These are phyloP conservation scores for Dipsacomyces acuminosporus DNA, from an alignment of 371 early-diverging fungal genomes.

Conservation along the genomic window DNA sequence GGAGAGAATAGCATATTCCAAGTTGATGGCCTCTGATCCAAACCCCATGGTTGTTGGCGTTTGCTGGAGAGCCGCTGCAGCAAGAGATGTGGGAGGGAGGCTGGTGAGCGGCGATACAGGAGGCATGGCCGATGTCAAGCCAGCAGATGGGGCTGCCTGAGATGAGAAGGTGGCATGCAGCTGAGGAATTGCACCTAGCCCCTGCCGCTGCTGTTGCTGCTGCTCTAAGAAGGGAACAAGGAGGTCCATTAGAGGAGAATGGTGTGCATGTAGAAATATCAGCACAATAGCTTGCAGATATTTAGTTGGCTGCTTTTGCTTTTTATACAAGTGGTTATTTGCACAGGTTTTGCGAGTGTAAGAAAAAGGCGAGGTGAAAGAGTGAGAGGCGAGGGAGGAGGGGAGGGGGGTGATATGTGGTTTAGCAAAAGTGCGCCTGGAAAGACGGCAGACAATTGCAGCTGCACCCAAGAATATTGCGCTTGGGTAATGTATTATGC, in stretches of 20 bases:
- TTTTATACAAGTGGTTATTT: no score
- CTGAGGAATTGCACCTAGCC: conserved; percentile 1
- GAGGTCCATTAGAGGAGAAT: conserved; percentile 14
- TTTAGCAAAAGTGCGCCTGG: no score
- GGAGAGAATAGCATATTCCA: conserved; percentile 82
- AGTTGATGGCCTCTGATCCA: conserved; percentile 77
- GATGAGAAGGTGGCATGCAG: conserved; percentile 1
- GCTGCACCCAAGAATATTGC: no score
- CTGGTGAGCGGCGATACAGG: no score
- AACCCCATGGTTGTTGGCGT: conserved; percentile 50
- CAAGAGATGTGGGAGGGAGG: conserved; percentile 8
- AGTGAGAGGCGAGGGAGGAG: no score
- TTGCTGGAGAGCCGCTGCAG: conserved; percentile 8
- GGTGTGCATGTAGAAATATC: background rate
- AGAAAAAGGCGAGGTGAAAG: no score
- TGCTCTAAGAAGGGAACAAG: conserved; percentile 21
- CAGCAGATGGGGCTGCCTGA: background rate
- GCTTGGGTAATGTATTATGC: no score
- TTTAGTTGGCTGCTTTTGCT: no score
- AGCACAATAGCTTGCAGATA: background rate
- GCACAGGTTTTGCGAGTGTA: no score
- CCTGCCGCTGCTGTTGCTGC: conserved; percentile 20
- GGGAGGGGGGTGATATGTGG: no score
- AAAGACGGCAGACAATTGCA: no score
- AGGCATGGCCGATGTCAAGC: no score